Evolutionary conservation across 148 eudicot species (phyloP).

Genomic region (Rhododendron vialii): DNA sequence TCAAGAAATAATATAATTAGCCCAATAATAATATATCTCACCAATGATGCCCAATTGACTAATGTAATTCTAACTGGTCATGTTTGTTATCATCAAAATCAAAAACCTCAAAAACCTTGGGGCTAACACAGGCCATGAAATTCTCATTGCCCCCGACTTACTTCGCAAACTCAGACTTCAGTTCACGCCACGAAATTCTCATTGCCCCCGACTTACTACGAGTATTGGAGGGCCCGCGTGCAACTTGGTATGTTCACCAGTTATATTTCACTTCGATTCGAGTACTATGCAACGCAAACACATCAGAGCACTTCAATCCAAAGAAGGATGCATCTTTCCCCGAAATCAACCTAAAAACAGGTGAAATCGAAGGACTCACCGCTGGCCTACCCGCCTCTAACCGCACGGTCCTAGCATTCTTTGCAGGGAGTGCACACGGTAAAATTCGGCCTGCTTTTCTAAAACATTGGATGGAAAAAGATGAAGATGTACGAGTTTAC

Average conservation of each 20-base stretch:
- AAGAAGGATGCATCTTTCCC: constrained; percentile 70
- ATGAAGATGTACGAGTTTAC: constrained; percentile 43
- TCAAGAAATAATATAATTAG: too few relatives aligned
- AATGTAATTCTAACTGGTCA: too few relatives aligned
- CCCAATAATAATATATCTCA: too few relatives aligned
- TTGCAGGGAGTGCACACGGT: constrained; percentile 67
- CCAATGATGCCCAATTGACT: too few relatives aligned
- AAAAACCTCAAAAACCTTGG: too few relatives aligned
- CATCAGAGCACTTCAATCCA: constrained; percentile 80
- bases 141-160: not conserved
- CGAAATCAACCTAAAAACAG: constrained; percentile 57
- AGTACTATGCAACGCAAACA: constrained; percentile 79
- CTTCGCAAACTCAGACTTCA: not conserved
- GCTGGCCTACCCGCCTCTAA: constrained; percentile 31
- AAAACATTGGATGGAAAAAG: constrained; percentile 58
- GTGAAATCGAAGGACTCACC: constrained; percentile 23
- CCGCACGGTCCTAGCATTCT: constrained; percentile 61
- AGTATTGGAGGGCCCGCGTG: not conserved
- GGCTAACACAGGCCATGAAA: not conserved
- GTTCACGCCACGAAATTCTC: not conserved
- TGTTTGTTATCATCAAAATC: too few relatives aligned
- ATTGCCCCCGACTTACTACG: not conserved
- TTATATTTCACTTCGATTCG: constrained; percentile 14
- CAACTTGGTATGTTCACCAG: not conserved
- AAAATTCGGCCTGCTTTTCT: constrained; percentile 45